Base-by-base conservation (phyloP, 2,329 filamentous ascomycete species). In the Emmonsiellopsis sp. region DNA sequence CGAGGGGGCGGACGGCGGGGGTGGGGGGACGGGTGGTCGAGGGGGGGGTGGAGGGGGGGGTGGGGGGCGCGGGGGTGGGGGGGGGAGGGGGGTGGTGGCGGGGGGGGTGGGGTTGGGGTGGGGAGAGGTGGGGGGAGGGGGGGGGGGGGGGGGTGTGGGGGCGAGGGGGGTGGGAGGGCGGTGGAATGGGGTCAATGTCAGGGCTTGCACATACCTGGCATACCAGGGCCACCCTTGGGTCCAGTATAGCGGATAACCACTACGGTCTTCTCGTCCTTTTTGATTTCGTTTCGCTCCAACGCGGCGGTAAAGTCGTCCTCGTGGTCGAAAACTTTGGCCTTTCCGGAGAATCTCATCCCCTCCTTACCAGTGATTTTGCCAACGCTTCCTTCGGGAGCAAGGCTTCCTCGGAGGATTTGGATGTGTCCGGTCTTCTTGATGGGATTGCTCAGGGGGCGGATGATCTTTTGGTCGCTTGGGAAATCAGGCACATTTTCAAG, bases 341-440 rank as follows among this genome's bases (percentile, higher is more conserved):
- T 86, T 49, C 85, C 85, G 2, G 75, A 79, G 69, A 88, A 88
- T 7, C 72, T 63, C 10, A 80, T 77, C 21, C 85, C 85, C 70
- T 88, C 85, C 68, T 88, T 88, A 43, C 85, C 85, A 2, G 85
- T 88, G 65, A 88, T 88, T 71, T 88, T 88, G 45, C 84, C 85
- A 1, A 88, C 85, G 56, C 77, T 80, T 49, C 85, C 85, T 53
- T 81, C 84, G 0, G 85, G 85, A 2, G 85, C 84, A 39, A 88
- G 75, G 14, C 78, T 82, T 33, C 85, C 85, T 49, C 83, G 78
- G 6, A 88, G 76, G 60, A 88, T 88, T 70, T 87, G 84, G 59
- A 88, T 82, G 64, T 88, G 85, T 39, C 85, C 85, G 1, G 84
- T 86, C 42, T 71, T 58, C 68, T 88, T 88, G 70, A 88, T 84